Evolutionary conservation across 768 basidiomycete genomes (phyloP).

Genomic region (Tulasnella sp.): DNA sequence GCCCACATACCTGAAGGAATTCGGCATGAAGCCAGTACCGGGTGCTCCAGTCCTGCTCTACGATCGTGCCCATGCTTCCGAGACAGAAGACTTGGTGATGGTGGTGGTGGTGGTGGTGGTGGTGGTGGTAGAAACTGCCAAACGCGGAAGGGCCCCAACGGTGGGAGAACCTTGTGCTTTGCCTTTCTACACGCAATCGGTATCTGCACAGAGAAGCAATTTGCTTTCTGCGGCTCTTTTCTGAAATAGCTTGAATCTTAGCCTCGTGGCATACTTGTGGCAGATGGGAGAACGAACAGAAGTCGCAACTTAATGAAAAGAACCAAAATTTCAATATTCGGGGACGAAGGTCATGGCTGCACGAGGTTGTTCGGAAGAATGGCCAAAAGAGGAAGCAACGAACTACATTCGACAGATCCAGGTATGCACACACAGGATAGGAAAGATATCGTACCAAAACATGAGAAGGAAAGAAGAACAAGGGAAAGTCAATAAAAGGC

Average conservation of each 20-base stretch:
- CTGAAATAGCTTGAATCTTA: neutral
- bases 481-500: neutral
- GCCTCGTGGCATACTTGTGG: neutral
- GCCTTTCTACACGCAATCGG: neutral
- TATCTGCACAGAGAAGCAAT: neutral
- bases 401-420: neutral
- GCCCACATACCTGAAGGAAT: constrained; percentile 8
- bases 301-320: neutral
- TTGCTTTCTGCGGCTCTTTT: neutral
- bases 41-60: neutral
- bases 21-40: neutral
- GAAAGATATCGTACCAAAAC: neutral
- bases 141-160: neutral
- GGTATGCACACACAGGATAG: neutral
- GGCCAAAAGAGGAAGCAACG: neutral
- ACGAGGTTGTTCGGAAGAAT: neutral
- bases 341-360: neutral
- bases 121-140: neutral
- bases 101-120: neutral
- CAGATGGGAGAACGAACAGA: neutral
- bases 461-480: neutral
- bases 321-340: neutral
- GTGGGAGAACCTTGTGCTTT: neutral
- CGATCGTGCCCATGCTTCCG: neutral
- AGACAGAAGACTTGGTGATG: neutral